phyloP scores from a whole-genome alignment of 2,329 filamentous ascomycete species.

The Mariannaea sp. region DNA sequence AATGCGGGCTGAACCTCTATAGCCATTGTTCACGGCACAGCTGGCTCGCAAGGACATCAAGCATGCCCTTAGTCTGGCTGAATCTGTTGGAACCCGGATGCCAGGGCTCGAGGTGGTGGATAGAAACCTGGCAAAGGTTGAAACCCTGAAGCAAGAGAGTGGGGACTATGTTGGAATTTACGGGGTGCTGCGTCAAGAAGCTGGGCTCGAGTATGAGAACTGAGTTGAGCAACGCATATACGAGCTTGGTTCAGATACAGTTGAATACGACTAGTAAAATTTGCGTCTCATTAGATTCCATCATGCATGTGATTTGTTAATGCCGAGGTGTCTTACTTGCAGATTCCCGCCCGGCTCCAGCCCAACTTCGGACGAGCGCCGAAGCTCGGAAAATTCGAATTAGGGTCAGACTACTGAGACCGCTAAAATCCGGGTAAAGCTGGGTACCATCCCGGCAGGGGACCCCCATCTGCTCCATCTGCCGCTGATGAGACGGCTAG shows the following conservation, averaged over 20 bases:
- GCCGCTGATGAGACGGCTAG: background rate
- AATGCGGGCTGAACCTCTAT: background rate
- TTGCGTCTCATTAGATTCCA: background rate
- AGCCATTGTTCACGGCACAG: background rate
- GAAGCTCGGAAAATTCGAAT: background rate
- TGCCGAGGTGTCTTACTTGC: background rate
- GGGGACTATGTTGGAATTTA: too few species aligned
- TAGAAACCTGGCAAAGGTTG: background rate
- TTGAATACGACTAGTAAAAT: background rate
- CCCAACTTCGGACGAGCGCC: background rate
- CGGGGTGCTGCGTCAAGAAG: background rate
- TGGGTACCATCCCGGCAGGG: background rate
- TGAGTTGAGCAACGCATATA: background rate
- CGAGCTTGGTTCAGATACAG: background rate
- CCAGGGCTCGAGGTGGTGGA: background rate
- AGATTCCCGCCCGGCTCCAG: background rate
- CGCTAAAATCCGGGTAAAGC: background rate
- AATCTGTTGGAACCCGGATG: background rate
- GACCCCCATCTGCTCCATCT: background rate
- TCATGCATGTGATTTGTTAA: background rate
- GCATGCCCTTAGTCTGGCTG: background rate
- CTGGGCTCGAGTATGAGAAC: background rate
- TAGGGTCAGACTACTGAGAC: background rate
- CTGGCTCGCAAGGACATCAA: background rate
- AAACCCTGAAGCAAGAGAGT: background rate